These are phyloP conservation scores for Protomyces macrosporus DNA, from an alignment of 1,139 yeast genomes.

Conservation along the genomic window DNA sequence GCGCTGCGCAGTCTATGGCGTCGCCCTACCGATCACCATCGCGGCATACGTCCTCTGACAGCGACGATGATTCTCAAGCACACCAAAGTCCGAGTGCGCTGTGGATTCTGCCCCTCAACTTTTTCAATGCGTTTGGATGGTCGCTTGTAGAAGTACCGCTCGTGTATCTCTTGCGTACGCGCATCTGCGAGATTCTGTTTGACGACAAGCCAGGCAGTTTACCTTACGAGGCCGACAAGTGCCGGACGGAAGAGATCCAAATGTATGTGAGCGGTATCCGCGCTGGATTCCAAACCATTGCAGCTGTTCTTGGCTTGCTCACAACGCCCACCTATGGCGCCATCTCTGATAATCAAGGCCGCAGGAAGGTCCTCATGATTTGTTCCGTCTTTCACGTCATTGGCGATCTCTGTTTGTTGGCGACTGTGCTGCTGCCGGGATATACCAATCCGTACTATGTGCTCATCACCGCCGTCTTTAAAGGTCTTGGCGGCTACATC, in stretches of 20 bases:
- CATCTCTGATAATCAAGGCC: slow-evolving; percentile 25
- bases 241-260: slow-evolving; percentile 24
- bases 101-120: slow-evolving; percentile 21
- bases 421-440: slow-evolving; percentile 17
- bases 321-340: slow-evolving; percentile 27
- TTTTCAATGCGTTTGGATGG: slow-evolving; percentile 28
- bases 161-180: slow-evolving; percentile 22
- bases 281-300: slow-evolving; percentile 26
- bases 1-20: neutral
- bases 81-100: slow-evolving; percentile 15
- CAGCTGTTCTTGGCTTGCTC: slow-evolving; percentile 24
- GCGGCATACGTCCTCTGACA: neutral
- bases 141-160: slow-evolving; percentile 27
- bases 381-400: slow-evolving; percentile 14
- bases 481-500: slow-evolving; percentile 27
- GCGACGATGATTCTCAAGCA: neutral
- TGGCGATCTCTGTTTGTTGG: slow-evolving; percentile 25
- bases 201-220: slow-evolving; percentile 19
- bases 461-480: slow-evolving; percentile 23
- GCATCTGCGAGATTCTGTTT: slow-evolving; percentile 20
- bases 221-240: slow-evolving; percentile 17
- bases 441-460: slow-evolving; percentile 20
- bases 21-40: neutral
- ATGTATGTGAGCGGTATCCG: slow-evolving; percentile 25
- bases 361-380: slow-evolving; percentile 23